phyloP scores from a whole-genome alignment of 2,329 filamentous ascomycete genomes.

The Apiospora arundinis region DNA sequence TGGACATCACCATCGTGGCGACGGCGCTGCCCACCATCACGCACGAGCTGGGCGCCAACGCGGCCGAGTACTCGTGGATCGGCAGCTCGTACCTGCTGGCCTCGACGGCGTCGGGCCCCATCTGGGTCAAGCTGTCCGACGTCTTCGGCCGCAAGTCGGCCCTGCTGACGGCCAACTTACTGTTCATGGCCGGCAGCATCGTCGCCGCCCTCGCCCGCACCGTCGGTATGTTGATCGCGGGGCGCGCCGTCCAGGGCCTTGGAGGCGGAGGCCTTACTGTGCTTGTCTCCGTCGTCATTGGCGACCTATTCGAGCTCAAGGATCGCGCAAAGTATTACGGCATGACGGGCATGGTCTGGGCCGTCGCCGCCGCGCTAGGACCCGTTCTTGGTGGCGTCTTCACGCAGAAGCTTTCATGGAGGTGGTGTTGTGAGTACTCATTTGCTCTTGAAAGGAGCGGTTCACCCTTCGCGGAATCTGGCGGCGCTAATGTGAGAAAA shows the following conservation, averaged over 20 bases:
- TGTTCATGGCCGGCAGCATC: slow-evolving; percentile 47
- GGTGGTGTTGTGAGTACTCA: slow-evolving; percentile 50
- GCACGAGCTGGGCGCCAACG: slow-evolving; percentile 54
- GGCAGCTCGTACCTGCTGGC: slow-evolving; percentile 68
- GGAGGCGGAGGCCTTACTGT: slow-evolving; percentile 45
- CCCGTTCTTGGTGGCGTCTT: slow-evolving; percentile 64
- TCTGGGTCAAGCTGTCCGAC: slow-evolving; percentile 60
- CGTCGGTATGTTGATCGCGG: slow-evolving; percentile 45
- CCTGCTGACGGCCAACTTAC: slow-evolving; percentile 40
- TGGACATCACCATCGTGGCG: slow-evolving; percentile 48
- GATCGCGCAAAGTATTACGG: slow-evolving; percentile 54
- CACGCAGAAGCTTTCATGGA: slow-evolving; percentile 55
- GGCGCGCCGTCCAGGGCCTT: slow-evolving; percentile 42
- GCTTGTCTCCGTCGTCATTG: slow-evolving; percentile 45
- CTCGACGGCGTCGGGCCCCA: slow-evolving; percentile 60
- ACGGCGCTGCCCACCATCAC: slow-evolving; percentile 57
- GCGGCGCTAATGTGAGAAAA: slow-evolving; percentile 21
- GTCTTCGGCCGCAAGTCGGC: slow-evolving; percentile 50
- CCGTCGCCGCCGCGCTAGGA: slow-evolving; percentile 59
- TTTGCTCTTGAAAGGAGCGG: slow-evolving; percentile 39
- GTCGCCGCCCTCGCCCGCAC: slow-evolving; percentile 41
- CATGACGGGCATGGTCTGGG: slow-evolving; percentile 63
- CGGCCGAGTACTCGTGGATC: slow-evolving; percentile 70
- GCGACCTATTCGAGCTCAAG: slow-evolving; percentile 44
- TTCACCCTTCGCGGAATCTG: slow-evolving; percentile 21